Base-by-base conservation (phyloP, 2,329 filamentous ascomycete species). In the Aspergillus cejpii region DNA sequence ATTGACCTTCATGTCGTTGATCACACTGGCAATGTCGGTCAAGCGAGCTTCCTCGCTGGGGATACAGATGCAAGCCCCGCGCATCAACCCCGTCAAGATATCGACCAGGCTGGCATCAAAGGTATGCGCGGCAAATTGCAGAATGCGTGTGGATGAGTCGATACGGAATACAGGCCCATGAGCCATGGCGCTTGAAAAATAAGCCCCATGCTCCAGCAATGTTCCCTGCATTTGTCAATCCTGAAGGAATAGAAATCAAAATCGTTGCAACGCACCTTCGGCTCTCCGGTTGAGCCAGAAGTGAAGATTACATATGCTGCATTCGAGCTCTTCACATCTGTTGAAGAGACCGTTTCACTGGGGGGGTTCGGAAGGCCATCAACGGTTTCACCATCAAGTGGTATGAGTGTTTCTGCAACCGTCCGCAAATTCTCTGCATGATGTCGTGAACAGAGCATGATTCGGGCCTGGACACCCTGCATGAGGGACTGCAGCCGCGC, bases 171-270 rank as follows among this genome's bases (percentile, higher is more conserved):
- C 71, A 0, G 70, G 62, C 0, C 73, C 77, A 55, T 82, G 78
- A 0, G 71, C 71, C 6, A 73, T 60, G 20, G 79, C 73, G 2
- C 74, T 70, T 0, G 80, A 78, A 1, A 79, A 74, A 11, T 81
- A 72, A 0, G 80, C 75, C 0, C 68, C 66, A 53, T 86, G 83
- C 8, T 77, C 78, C 48, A 84, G 76, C 39, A 82, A 74, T n/a
- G 82, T 77, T 3, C 80, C 82, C 66, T 69, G 43, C n/a, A 26
- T 23, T 23, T 14, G 47, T 57, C 24, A 54, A 51, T 26, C 20
- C 41, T 43, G 14, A 41, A 34, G 19, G 1, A 6, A n/a, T 23
- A 20, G 11, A 19, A 21, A 10, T 3, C 3, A 21, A 6, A 6
- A 3, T 10, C 8, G 44, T 24, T 1, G 23, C 33, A 45, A 47